Conservation (phyloP, 2,329 filamentous ascomycete species). For the Stemphylium beticola region DNA sequence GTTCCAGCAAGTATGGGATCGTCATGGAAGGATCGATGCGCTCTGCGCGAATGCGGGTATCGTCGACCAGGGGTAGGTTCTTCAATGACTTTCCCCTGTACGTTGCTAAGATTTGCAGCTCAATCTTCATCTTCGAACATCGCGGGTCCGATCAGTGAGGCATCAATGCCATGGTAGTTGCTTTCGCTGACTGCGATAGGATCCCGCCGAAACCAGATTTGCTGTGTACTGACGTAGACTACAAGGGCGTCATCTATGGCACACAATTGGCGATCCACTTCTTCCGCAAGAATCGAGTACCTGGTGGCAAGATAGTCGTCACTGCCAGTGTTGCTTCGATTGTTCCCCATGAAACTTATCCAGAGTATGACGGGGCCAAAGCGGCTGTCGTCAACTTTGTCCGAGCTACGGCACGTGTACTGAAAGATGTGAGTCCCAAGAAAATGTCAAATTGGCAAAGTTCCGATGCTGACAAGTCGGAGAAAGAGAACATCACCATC, state of each 20-base stretch:
- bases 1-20: constrained; percentile 54
- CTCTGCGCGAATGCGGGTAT: constrained; percentile 61
- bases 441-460: background rate
- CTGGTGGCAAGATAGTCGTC: constrained; percentile 54
- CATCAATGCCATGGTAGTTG: background rate
- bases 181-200: constrained; percentile 1
- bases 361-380: constrained; percentile 60
- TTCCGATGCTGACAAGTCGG: constrained; percentile 1
- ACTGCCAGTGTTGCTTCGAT: constrained; percentile 55
- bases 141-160: constrained; percentile 33
- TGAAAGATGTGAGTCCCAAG: constrained; percentile 25
- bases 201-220: constrained; percentile 57
- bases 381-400: constrained; percentile 50
- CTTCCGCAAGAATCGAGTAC: constrained; percentile 53
- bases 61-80: constrained; percentile 48
- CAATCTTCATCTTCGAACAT: constrained; percentile 50
- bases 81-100: background rate
- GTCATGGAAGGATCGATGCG: constrained; percentile 57
- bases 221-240: constrained; percentile 57
- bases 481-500: constrained; percentile 58
- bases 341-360: constrained; percentile 54
- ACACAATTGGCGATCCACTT: constrained; percentile 52
- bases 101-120: constrained; percentile 43
- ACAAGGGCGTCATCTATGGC: constrained; percentile 60
- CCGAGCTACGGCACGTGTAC: constrained; percentile 26